Percentiles rank a stretch among this genome's conserved stretches.
Evolutionary conservation across 2,329 filamentous ascomycete species (phyloP).

Genomic region (Emericellopsis cladophorae): DNA sequence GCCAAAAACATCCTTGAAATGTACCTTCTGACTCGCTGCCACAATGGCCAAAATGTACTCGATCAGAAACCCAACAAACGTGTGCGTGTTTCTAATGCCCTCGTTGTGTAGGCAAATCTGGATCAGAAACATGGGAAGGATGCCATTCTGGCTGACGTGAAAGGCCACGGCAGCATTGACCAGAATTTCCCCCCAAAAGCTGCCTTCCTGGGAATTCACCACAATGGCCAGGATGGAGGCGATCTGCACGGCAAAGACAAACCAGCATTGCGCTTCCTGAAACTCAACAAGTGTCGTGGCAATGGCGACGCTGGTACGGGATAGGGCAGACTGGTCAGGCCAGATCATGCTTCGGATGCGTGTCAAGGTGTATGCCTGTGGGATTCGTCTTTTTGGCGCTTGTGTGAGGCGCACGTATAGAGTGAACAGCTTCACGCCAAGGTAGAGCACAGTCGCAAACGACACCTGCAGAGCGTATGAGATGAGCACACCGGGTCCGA

Average conservation of each 20-base stretch:
- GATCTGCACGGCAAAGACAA: conserved; percentile 25
- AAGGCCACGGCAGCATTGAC: conserved; percentile 23
- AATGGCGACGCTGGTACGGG: conserved; percentile 23
- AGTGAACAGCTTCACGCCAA: conserved; percentile 20
- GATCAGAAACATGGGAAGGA: conserved; percentile 23
- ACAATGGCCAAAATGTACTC: conserved; percentile 23
- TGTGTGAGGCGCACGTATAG: conserved; percentile 20
- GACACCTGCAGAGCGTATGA: conserved; percentile 24
- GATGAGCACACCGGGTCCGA: conserved; percentile 24
- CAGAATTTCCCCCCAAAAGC: conserved; percentile 25
- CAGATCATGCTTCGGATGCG: conserved; percentile 23
- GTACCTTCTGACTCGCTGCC: conserved; percentile 21
- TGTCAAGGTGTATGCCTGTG: conserved; percentile 10
- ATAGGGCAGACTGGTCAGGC: conserved; percentile 20
- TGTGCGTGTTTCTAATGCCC: conserved; percentile 26
- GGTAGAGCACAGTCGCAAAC: conserved; percentile 18
- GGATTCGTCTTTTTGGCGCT: conserved; percentile 5
- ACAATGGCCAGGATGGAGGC: conserved; percentile 26
- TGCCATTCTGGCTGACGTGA: conserved; percentile 22
- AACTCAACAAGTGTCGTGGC: conserved; percentile 26
- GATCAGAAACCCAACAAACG: conserved; percentile 23
- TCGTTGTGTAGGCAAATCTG: conserved; percentile 24
- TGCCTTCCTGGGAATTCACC: conserved; percentile 24
- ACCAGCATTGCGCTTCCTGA: conserved; percentile 25
- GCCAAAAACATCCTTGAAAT: conserved; percentile 18